Base-by-base conservation (phyloP, 306 rosid genomes). In the Quercus bicolor region DNA sequence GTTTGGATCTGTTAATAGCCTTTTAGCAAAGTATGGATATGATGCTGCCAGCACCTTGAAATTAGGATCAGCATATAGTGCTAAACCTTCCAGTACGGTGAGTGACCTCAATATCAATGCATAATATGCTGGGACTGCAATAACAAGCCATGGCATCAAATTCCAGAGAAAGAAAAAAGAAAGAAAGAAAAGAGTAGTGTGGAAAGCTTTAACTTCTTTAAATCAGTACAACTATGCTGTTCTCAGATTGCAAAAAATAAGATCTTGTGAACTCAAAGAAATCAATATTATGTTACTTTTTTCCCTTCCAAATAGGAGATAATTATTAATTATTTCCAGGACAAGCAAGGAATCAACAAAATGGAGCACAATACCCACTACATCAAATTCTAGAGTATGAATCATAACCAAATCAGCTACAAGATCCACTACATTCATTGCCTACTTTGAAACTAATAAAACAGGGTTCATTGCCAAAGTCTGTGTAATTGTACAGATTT, bases 1-100 rank as follows among this genome's bases (percentile, higher is more conserved):
- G 86, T 89, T 94, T 81, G 98, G 97, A 84, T 94, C 98, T 23
- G 97, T 94, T 70, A 94, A 86, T 55, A 94, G 98, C 88, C 98
- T 88, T 85, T 94, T 94, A 56, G 98, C 97, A 79, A 94, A 94
- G 78, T 94, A 94, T 2, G 98, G 98, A 81, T 94, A 94, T 24
- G 98, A 94, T 68, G 98, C 98, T 55, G 98, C 98, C 56, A 94
- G 92, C 80, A 92, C 93, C 97, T 92, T 94, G 85, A 92, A 94
- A 87, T 94, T 88, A 19, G 98, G 98, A 91, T 94, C 98, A 29
- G 97, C 95, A 78, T 92, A 84, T 73, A 94, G 92, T 20, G 98
- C 97, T 77, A 94, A 84, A 59, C 98, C 98, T 90, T 94, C 97
- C 73, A 94, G 88, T 76, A 94, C 97, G 28, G 97, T 92, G 74